Evolutionary conservation across 768 basidiomycete genomes (phyloP), one percentile per base, ranked within the genome.

Genomic region (Gautieria morchelliformis): DNA sequence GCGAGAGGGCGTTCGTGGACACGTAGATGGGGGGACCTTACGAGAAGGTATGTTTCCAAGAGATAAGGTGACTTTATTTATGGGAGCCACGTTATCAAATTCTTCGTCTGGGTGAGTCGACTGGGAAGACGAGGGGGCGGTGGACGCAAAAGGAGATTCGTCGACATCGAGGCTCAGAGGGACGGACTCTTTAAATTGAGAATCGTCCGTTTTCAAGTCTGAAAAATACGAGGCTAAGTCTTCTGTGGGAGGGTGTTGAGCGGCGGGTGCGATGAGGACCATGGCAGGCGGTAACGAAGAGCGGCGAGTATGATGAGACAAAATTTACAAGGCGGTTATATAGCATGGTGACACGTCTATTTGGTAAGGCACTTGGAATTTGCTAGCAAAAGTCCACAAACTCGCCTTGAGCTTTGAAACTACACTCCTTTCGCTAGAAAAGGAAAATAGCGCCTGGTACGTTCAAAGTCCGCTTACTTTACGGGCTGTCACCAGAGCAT

Each of bases 11-110:
- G 87, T 86, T 20, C 85, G 76, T 3, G 87, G 87, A 80, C 84
- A 88, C 15, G 81, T 77, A 0, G 83, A 80, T 62, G 81, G 83
- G 63, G 88, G 83, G 53, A 84, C 75, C 64, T 80, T 84, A 70
- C 87, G 87, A 61, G 78, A 79, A 0, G 87, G 87, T 30, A 89
- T 72, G 67, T 89, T 84, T 1, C 84, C 87, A 30, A 89, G 80
- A 52, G 83, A 82, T 32, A 89, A 79, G 49, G 84, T 84, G 55
- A 89, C 82, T 48, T 78, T 78, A 24, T 55, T 49, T 9, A 49
- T 20, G 15, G 48, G 20, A 17, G 17, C 27, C 48, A 49, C 30
- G 4, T 17, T 12, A 24, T 33, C 32, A 35, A 17, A 8, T 33
- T 30, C 27, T 8, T 20, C 48, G 20, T 17, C 27, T 17, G 32